Percentiles rank a stretch among this genome's conserved stretches.
phyloP scores from a whole-genome alignment of 768 basidiomycete species.

The Paxillus involutus region DNA sequence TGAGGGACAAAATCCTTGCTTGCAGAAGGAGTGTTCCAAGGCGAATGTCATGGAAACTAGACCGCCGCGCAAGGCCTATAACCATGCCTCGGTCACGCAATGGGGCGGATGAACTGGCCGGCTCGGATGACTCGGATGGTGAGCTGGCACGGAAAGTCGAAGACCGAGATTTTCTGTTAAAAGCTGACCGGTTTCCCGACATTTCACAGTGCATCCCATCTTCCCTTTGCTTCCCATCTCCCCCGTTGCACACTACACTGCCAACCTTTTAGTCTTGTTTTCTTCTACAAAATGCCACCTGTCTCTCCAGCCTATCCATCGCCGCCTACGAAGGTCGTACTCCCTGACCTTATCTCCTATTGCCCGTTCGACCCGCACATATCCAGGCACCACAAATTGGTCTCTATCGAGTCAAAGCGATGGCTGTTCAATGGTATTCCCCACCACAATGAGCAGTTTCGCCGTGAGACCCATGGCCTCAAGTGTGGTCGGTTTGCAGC shows the following conservation, averaged over 20 bases:
- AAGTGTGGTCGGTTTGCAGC: constrained; percentile 66
- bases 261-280: constrained; percentile 11
- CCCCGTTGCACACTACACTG: not conserved
- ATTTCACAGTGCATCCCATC: not conserved
- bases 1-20: no score
- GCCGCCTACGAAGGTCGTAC: constrained; percentile 46
- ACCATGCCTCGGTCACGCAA: no score
- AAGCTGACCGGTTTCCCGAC: no score
- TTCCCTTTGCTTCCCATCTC: not conserved
- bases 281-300: constrained; percentile 23
- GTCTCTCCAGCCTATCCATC: not conserved
- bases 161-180: no score
- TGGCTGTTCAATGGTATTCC: constrained; percentile 72
- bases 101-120: no score
- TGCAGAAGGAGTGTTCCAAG: no score
- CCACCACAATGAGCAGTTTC: constrained; percentile 47
- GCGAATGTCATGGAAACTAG: no score
- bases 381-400: constrained; percentile 59
- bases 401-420: constrained; percentile 62
- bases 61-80: no score
- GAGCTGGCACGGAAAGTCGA: no score
- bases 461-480: constrained; percentile 63
- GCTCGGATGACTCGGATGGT: no score
- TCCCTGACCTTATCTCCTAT: constrained; percentile 78
- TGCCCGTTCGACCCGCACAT: constrained; percentile 58